Conservation (phyloP, 1,284 basidiomycete species). For the Ustilago hordei region DNA sequence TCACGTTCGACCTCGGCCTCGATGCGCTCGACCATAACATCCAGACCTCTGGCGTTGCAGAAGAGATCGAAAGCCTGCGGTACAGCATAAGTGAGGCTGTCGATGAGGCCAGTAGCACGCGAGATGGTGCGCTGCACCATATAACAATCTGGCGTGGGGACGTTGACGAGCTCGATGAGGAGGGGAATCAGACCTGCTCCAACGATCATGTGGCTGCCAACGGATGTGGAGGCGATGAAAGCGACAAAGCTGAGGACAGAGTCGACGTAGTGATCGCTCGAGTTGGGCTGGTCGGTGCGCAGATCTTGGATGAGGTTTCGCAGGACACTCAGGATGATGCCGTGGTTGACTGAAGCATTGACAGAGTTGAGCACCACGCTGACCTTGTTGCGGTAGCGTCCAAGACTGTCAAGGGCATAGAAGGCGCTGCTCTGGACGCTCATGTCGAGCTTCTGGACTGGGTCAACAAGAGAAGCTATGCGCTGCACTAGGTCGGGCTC, state of each 20-base stretch:
- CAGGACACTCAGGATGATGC: conserved; percentile 73
- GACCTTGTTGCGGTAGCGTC: conserved; percentile 83
- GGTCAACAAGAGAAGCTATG: conserved; percentile 58
- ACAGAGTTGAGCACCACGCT: conserved; percentile 89
- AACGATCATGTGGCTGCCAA: conserved; percentile 91
- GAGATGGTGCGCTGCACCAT: conserved; percentile 66
- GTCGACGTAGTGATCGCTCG: conserved; percentile 71
- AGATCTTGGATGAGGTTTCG: conserved; percentile 54
- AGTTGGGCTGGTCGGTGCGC: conserved; percentile 73
- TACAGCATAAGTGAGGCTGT: conserved; percentile 90
- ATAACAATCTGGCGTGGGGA: conserved; percentile 47
- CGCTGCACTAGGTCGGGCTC: conserved; percentile 83
- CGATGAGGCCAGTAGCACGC: conserved; percentile 85
- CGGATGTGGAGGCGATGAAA: conserved; percentile 84
- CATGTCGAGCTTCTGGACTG: conserved; percentile 42
- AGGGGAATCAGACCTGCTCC: conserved; percentile 95
- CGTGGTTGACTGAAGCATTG: conserved; percentile 96
- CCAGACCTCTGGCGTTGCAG: conserved; percentile 85
- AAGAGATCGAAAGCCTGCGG: conserved; percentile 89
- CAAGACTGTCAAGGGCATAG: conserved; percentile 88
- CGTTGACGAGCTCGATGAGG: conserved; percentile 71
- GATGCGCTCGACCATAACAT: conserved; percentile 85
- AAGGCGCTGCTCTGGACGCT: conserved; percentile 81
- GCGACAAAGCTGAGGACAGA: conserved; percentile 84
- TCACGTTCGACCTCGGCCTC: conserved; percentile 71